phyloP scores from a whole-genome alignment of 768 basidiomycete species.

The Leucosporidium scottii region DNA sequence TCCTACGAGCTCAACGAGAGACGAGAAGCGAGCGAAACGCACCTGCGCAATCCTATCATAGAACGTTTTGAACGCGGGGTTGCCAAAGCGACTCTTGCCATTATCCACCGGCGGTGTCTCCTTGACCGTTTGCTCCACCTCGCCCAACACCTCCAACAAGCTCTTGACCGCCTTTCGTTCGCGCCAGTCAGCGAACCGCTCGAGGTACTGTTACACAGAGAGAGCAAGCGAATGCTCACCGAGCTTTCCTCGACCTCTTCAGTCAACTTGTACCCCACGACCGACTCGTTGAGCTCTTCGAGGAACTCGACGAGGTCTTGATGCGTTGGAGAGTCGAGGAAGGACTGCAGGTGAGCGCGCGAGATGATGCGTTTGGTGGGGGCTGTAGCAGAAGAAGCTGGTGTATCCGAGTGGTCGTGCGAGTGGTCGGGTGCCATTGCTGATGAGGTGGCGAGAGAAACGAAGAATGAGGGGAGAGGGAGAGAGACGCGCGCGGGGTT shows the following conservation, averaged over 20 bases:
- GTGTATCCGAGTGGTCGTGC: not conserved
- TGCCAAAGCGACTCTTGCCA: slow-evolving; percentile 83
- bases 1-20: too few species aligned
- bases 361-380: slow-evolving; percentile 54
- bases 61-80: slow-evolving; percentile 89
- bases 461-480: too few species aligned
- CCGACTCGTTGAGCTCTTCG: slow-evolving; percentile 63
- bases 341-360: slow-evolving; percentile 69
- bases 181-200: not conserved
- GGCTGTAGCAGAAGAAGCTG: not conserved
- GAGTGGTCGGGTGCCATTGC: not conserved
- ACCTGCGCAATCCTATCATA: slow-evolving; percentile 60
- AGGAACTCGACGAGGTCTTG: slow-evolving; percentile 62
- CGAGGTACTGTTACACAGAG: not conserved
- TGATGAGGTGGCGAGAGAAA: slow-evolving; percentile 34
- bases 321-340: slow-evolving; percentile 68
- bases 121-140: slow-evolving; percentile 59
- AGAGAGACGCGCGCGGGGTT: too few species aligned
- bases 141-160: slow-evolving; percentile 59
- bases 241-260: slow-evolving; percentile 55
- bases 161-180: slow-evolving; percentile 54
- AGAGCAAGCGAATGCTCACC: slow-evolving; percentile 47
- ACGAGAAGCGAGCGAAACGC: not conserved
- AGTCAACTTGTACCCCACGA: slow-evolving; percentile 67
- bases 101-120: slow-evolving; percentile 77